Base-by-base conservation (phyloP, 345 rosid species). In the Cardamine chenopodiifolia region DNA sequence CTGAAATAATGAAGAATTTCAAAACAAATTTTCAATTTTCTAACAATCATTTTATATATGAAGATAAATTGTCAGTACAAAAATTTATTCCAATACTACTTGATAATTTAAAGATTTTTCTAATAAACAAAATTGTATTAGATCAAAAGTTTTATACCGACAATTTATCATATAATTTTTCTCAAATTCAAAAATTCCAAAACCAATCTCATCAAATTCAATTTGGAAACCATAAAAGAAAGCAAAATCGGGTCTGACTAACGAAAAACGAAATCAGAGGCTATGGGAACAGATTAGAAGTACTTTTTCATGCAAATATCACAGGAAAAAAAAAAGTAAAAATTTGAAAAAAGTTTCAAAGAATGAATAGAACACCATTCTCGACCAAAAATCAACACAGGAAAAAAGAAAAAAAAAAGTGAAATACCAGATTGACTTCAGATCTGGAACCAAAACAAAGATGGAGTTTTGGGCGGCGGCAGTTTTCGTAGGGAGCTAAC, bases 121-220 rank as follows among this genome's bases (percentile, higher is more conserved):
- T 17, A 3, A 19, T 23, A 10, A 47, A 12, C 53, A 68, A 32
- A 28, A 6, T 1, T 13, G 23, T 35, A 71, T 49, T 4, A 17
- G 3, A 71, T 25, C 68, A 71, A 61, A 71, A 4, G 39, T 31
- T 71, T 49, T 61, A 71, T 71, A 71, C 52, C 37, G 4, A 71
- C 52, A 71, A 71, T 35, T 1, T 12, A 71, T 48, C 14, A 48
- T 1, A 4, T 8, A 3, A 0, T 20, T 15, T 5, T n/a, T 0
- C n/a, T 14, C 18, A 9, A 58, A 15, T 1, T 1, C 9, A 1
- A 3, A 0, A 20, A 8, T 58, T 26, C 6, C 0, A 28, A 28
- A 42, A 26, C 9, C 10, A 53, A 11, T 39, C 1, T 37, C 2
- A 18, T 0, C 29, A 52, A 52, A 52, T 22, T 4, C 7, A 1